Evolutionary conservation across 75 land plant species (phyloP).

Genomic region (Cryptomeria japonica): DNA sequence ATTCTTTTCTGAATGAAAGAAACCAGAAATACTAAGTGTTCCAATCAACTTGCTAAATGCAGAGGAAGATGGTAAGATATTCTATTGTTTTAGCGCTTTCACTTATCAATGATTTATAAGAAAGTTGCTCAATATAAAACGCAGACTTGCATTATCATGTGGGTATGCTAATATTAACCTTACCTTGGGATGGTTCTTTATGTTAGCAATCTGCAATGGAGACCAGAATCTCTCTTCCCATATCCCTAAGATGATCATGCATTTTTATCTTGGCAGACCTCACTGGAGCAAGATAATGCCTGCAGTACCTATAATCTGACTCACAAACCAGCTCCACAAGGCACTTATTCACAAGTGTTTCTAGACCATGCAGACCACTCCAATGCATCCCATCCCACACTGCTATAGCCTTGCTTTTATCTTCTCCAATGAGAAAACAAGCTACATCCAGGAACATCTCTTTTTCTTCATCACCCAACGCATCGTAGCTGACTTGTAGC

Average conservation of each 20-base stretch:
- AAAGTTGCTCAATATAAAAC: not conserved
- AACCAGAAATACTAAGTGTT: not conserved
- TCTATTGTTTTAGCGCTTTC: not conserved
- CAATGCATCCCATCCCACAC: too few species aligned
- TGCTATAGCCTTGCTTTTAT: too few species aligned
- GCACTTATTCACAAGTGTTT: too few species aligned
- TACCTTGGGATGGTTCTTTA: not conserved
- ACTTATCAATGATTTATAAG: not conserved
- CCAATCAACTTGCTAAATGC: not conserved
- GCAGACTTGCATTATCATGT: too few species aligned
- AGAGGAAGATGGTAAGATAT: not conserved
- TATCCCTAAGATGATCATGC: too few species aligned
- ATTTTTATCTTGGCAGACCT: not conserved
- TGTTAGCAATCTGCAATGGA: not conserved
- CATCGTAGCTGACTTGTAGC: not conserved
- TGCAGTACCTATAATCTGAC: too few species aligned
- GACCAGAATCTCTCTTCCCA: too few species aligned
- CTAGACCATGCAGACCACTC: too few species aligned
- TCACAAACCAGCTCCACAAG: too few species aligned
- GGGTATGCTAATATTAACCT: not conserved
- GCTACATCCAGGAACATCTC: too few species aligned
- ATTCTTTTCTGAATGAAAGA: not conserved
- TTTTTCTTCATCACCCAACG: not conserved
- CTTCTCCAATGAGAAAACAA: too few species aligned
- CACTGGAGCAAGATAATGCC: too few species aligned